Base-by-base conservation (phyloP, 2,329 filamentous ascomycete genomes). In the Pseudocercospora cruenta region DNA sequence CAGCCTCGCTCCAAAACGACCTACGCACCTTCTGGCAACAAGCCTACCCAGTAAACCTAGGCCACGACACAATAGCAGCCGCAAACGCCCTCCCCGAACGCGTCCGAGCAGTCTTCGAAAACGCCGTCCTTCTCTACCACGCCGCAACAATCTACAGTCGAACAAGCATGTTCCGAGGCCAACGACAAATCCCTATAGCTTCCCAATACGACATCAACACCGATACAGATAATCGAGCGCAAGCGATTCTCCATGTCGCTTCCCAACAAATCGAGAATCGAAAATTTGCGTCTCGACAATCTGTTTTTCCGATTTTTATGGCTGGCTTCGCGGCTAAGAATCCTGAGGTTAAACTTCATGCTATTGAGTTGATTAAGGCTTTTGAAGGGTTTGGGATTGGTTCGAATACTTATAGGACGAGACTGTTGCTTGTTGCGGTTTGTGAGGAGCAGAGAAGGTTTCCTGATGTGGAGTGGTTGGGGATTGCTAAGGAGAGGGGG, bases 281-380 rank as follows among this genome's bases (percentile, higher is more conserved):
- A 4, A 78, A 78, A 10, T 76, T 79, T 14, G 79, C 83, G 5
- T 78, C 80, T 16, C 79, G 82, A 22, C 83, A 83, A 63, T 72
- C 84, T 4, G 78, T 85, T 2, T 86, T 87, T 67, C 84, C 85
- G 0, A 69, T 86, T 0, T 87, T 87, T 71, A 80, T 87, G 65
- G 83, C 84, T 0, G 85, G 85, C 3, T 79, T 82, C 19, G 81
- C 81, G 10, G 76, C 78, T 1, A 75, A 72, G 0, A 77, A 80
- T 24, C 75, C 75, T 8, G 76, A 76, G 4, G 77, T 82, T 21
- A 84, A 86, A 71, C 76, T 78, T 61, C 77, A 79, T 69, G 82
- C 82, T 1, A 75, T 86, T 63, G 79, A 83, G n/a, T 70, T 86
- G 58, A 78, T 87, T 43, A 78, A 76, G n/a, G 76, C 72, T 6